These are phyloP conservation scores for Ensete glaucum DNA, from an alignment of 176 grass and related monocot genomes.

Conservation along the genomic window DNA sequence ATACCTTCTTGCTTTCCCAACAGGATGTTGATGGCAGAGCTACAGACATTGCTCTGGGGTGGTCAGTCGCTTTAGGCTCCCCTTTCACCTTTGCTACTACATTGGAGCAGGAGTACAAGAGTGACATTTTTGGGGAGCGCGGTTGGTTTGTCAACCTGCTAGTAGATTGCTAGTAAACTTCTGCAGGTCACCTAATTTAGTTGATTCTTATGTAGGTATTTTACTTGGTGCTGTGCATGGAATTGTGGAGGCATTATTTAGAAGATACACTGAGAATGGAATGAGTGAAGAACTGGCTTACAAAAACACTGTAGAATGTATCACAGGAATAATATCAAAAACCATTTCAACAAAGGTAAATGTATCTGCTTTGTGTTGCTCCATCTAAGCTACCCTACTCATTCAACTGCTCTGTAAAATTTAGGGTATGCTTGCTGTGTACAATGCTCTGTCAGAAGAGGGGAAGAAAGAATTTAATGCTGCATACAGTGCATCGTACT, in stretches of 20 bases:
- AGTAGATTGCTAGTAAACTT: background rate
- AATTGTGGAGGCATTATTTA: constrained; percentile 66
- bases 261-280: constrained; percentile 70
- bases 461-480: constrained; percentile 61
- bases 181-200: constrained; percentile 6
- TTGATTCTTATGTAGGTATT: constrained; percentile 36
- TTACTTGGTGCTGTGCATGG: constrained; percentile 60
- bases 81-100: constrained; percentile 74
- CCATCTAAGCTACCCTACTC: background rate
- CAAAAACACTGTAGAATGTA: constrained; percentile 67
- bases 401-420: background rate
- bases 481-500: constrained; percentile 63
- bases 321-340: constrained; percentile 67
- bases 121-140: constrained; percentile 78
- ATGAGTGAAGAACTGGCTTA: constrained; percentile 59
- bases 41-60: constrained; percentile 75
- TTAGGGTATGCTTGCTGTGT: constrained; percentile 68
- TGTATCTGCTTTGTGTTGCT: background rate
- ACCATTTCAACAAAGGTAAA: constrained; percentile 68
- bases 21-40: constrained; percentile 87
- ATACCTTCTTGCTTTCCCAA: background rate
- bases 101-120: constrained; percentile 68
- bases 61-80: constrained; percentile 76
- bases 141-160: constrained; percentile 21
- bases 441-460: constrained; percentile 47